Evolutionary conservation across 768 basidiomycete species (phyloP), one percentile per base, ranked within the genome.

Genomic region (Phaeotremella fagi): DNA sequence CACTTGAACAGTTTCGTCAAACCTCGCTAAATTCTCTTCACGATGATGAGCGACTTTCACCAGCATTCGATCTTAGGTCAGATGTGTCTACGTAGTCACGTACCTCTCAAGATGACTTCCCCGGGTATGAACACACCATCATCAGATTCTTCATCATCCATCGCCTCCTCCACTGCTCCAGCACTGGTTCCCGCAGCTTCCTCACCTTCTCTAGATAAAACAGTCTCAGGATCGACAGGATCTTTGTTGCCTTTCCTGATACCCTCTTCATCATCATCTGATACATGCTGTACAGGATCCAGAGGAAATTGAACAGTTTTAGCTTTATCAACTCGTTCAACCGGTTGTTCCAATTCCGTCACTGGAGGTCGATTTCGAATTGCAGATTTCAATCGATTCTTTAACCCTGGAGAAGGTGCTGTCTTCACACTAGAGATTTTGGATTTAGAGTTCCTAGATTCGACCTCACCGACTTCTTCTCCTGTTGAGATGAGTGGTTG

Each of bases 21-120:
- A 73, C 1, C 22, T 45, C 3, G 44, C n/a, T 9, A 70, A n/a
- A 16, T 52, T 56, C 2, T 56, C 57, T 46, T 76, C 76, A 53
- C 80, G 80, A 12, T 82, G 83, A 71, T 85, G 83, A 38, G 81
- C 82, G 1, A 87, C 80, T 52, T 85, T 79, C 25, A 95, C 84
- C 4, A 92, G 80, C 90, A 95, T 92, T 56, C 92, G 81, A 75
- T 94, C 92, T 94, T 52, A 52, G 48, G 14, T 31, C 52, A 36
- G 20, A 15, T 15, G 11, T 4, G 28, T 9, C 27, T 36, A 18
- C 29, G 41, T 48, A 29, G 51, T 2, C 20, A 58, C 77, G 55
- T 61, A 90, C 90, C 90, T 80, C 86, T 78, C 76, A 90, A 79
- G n/a, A 87, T 72, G 9, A 85, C 77, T 29, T 85, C 82, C 15